These are phyloP conservation scores for Gracilaria caudata DNA, from an alignment of 23 red algal species.

Conservation along the genomic window DNA sequence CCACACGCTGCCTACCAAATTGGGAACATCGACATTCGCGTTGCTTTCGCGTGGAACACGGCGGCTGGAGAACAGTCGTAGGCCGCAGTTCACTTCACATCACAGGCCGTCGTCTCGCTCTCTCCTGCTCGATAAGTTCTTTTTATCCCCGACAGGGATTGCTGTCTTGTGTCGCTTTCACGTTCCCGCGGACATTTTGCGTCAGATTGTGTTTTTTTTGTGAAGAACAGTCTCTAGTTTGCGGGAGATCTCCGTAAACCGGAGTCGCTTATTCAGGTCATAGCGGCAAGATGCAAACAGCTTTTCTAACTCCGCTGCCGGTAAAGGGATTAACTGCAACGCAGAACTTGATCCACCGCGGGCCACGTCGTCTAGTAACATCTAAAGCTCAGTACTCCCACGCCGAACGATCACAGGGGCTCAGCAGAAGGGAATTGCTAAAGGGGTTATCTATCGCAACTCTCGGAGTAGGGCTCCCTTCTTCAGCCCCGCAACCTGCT, in stretches of 20 bases:
- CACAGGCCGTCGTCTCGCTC: no score
- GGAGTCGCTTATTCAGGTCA: neutral
- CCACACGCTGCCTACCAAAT: neutral
- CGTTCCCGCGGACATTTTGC: no score
- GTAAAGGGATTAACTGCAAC: neutral
- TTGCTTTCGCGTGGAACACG: conserved; percentile 12
- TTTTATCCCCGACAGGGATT: no score
- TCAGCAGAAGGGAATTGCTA: conserved; percentile 11
- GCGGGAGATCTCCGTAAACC: no score
- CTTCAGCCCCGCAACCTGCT: neutral
- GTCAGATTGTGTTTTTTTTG: no score
- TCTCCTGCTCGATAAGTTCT: no score
- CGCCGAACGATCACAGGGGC: neutral
- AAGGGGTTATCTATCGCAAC: conserved; percentile 16
- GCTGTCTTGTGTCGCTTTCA: no score
- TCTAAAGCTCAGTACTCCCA: neutral
- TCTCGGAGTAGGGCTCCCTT: neutral
- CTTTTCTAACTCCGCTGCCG: conserved; percentile 2
- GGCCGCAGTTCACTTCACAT: neutral
- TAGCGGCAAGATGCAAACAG: neutral
- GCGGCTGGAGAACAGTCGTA: neutral
- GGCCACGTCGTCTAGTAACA: neutral
- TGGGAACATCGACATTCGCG: neutral
- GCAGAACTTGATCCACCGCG: neutral
- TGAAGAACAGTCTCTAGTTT: no score